Conservation (phyloP, 2,329 filamentous ascomycete species). For the Colletotrichum ledebouriae region DNA sequence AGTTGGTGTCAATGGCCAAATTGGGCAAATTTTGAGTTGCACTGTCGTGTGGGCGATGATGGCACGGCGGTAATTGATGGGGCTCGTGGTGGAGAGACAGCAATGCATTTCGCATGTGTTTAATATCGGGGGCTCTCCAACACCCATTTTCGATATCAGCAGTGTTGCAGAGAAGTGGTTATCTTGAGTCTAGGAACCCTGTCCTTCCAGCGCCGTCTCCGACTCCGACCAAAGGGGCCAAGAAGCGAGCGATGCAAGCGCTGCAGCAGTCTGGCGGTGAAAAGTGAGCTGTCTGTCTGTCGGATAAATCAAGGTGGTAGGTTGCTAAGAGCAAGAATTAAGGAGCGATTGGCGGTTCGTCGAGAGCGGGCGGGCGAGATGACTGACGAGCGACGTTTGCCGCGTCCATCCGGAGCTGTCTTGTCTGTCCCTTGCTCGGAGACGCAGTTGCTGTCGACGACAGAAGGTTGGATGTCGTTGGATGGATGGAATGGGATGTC, state of each 20-base stretch:
- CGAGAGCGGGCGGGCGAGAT: not conserved
- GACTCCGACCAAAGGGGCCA: conserved; percentile 19
- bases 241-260: conserved; percentile 17
- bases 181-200: conserved; percentile 34
- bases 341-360: not conserved
- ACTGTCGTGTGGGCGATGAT: conserved; percentile 18
- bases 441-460: conserved; percentile 1
- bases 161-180: conserved; percentile 24
- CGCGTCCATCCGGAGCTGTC: conserved; percentile 2
- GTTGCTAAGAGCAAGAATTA: not conserved
- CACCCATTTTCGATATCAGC: conserved; percentile 34
- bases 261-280: conserved; percentile 23
- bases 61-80: conserved; percentile 28
- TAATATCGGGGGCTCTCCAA: conserved; percentile 27
- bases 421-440: not conserved
- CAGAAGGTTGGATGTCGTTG: conserved; percentile 2
- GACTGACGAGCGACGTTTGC: not conserved
- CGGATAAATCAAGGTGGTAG: not conserved
- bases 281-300: conserved; percentile 13
- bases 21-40: conserved; percentile 18
- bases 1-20: conserved; percentile 13
- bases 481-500: not conserved
- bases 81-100: conserved; percentile 25
- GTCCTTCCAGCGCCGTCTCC: conserved; percentile 14
- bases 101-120: conserved; percentile 34